Percentiles rank a stretch among this genome's conserved stretches.
These are phyloP conservation scores for Lycium ferocissimum DNA, from an alignment of 257 asterid genomes.

Conservation along the genomic window DNA sequence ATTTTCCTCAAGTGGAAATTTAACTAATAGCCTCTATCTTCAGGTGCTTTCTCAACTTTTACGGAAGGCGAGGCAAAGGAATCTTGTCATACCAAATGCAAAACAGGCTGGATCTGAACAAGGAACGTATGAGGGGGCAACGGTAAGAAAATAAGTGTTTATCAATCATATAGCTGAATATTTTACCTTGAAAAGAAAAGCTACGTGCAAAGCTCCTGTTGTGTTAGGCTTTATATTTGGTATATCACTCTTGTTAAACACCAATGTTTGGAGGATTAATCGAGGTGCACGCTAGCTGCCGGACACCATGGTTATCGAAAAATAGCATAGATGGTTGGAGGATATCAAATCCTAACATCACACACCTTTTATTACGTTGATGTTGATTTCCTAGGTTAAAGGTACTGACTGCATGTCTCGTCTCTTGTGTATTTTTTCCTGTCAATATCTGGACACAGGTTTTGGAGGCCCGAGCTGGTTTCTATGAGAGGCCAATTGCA, in stretches of 20 bases:
- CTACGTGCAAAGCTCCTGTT: neutral
- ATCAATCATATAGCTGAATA: conserved; percentile 32
- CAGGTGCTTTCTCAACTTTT: conserved; percentile 98
- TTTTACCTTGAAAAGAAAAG: neutral
- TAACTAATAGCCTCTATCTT: conserved; percentile 37
- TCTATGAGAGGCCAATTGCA: conserved; percentile 95
- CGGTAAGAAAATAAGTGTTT: conserved; percentile 62
- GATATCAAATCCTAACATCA: conserved; percentile 16
- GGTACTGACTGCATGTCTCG: conserved; percentile 1
- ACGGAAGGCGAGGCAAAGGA: conserved; percentile 86
- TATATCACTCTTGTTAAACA: neutral
- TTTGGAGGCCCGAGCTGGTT: conserved; percentile 93
- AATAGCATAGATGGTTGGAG: neutral
- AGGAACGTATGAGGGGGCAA: conserved; percentile 98
- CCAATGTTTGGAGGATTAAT: neutral
- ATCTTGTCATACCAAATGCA: conserved; percentile 86
- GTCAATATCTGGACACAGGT: conserved; percentile 56
- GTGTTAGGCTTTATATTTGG: neutral
- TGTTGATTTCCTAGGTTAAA: conserved; percentile 15
- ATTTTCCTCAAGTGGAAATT: conserved; percentile 31
- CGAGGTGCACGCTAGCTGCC: neutral
- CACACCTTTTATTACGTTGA: neutral
- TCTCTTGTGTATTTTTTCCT: neutral
- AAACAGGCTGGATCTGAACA: conserved; percentile 94
- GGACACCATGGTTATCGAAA: neutral